phyloP scores from a whole-genome alignment of 768 basidiomycete genomes.

The Mycena chlorophos region DNA sequence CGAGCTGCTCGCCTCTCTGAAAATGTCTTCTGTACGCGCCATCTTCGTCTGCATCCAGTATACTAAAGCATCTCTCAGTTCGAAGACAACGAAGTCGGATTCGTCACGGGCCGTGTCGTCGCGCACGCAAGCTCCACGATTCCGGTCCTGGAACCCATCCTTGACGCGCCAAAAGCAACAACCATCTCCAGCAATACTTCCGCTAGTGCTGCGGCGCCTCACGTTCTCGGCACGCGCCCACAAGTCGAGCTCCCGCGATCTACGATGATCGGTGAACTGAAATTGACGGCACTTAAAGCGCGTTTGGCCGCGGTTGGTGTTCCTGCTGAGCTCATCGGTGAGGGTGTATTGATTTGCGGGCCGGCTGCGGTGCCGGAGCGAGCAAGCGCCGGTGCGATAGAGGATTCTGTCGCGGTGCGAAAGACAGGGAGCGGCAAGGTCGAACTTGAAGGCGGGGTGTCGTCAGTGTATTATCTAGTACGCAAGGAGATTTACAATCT shows the following conservation, averaged over 20 bases:
- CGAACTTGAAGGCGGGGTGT: constrained; percentile 87
- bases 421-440: constrained; percentile 85
- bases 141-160: constrained; percentile 75
- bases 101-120: constrained; percentile 84
- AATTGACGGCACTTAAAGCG: constrained; percentile 85
- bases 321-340: constrained; percentile 93
- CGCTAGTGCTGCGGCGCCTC: constrained; percentile 33
- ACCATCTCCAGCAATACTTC: constrained; percentile 25
- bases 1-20: constrained; percentile 72
- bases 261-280: constrained; percentile 96
- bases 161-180: constrained; percentile 34
- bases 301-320: constrained; percentile 73
- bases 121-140: constrained; percentile 85
- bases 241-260: constrained; percentile 75
- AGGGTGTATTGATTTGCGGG: constrained; percentile 92
- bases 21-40: constrained; percentile 79
- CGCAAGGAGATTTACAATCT: constrained; percentile 86
- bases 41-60: constrained; percentile 1
- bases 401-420: constrained; percentile 81
- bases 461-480: constrained; percentile 86
- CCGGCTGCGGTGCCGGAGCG: constrained; percentile 49
- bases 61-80: constrained; percentile 53
- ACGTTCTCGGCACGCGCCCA: constrained; percentile 65
- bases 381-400: constrained; percentile 44
- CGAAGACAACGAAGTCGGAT: constrained; percentile 96